A percentile compares a stretch with the other conserved stretches of the same genome.
Conservation (phyloP, 2,329 filamentous ascomycete genomes). For the Myriosclerotinia duriaeana region DNA sequence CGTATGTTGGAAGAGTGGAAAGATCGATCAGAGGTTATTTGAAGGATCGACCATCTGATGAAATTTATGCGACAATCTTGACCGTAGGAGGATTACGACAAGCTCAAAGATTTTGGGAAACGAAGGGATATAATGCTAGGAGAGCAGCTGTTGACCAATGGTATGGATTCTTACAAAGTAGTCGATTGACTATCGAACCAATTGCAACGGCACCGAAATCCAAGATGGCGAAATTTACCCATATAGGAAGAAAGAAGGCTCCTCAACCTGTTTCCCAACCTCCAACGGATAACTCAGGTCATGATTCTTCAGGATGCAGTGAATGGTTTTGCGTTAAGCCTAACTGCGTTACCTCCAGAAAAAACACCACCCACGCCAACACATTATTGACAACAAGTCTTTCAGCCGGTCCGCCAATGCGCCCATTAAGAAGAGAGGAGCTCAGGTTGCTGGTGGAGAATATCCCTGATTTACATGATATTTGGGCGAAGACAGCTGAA, state of each 20-base stretch:
- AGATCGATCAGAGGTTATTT: constrained; percentile 62
- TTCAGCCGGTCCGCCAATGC: constrained; percentile 62
- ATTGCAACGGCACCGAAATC: constrained; percentile 45
- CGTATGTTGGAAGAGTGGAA: constrained; percentile 63
- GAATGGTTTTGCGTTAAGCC: constrained; percentile 42
- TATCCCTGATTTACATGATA: constrained; percentile 57
- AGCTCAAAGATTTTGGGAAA: constrained; percentile 64
- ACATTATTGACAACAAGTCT: constrained; percentile 60
- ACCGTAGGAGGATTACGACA: constrained; percentile 62
- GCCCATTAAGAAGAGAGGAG: constrained; percentile 51
- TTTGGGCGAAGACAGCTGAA: constrained; percentile 64
- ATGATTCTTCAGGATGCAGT: constrained; percentile 36
- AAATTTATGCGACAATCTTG: constrained; percentile 60
- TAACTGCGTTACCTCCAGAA: constrained; percentile 34
- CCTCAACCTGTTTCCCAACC: constrained; percentile 19
- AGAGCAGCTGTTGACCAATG: constrained; percentile 59
- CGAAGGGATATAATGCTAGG: constrained; percentile 63
- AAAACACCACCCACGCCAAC: constrained; percentile 40
- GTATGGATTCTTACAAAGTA: constrained; percentile 54
- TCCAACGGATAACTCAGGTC: constrained; percentile 25
- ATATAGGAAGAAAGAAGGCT: constrained; percentile 57
- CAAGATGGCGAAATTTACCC: constrained; percentile 49
- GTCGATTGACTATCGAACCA: constrained; percentile 40
- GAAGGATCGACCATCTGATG: constrained; percentile 60
- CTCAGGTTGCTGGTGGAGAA: constrained; percentile 53